Base-by-base conservation (phyloP, 805 yeast genomes). In the Yarrowia sp. region DNA sequence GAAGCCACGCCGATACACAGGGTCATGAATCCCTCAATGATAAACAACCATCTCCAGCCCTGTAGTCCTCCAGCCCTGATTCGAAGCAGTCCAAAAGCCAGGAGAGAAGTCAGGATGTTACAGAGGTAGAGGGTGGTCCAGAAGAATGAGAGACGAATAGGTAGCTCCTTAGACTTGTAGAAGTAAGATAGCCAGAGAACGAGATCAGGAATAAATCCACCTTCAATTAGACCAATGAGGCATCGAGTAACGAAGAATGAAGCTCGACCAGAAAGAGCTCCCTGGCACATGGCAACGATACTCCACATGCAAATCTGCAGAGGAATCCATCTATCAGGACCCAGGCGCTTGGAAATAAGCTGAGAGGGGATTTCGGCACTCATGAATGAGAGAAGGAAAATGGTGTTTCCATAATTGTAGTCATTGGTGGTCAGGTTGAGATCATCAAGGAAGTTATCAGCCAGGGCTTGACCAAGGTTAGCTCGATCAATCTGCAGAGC, bases 41-140 rank as follows among this genome's bases (percentile, higher is more conserved):
- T 73, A 70, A 88, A 88, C 19, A 88, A 77, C 86, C 88, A 88
- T 65, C 83, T 80, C 92, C 92, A 88, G n/a, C 89, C 88, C 10
- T 58, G 33, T 1, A 58, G 49, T 8, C 52, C 49, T 13, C 52
- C 65, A 14, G 65, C 52, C 13, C 52, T 30, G 43, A 87, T 77
- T 68, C 80, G 80, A 61, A 86, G 78, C 42, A 87, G 75, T 3
- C 86, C 91, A 70, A 80, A 84, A 0, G 86, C 87, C 46, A 84
- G 76, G 20, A 86, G 73, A 2, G 86, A 80, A 30, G 86, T 76
- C 20, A 76, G 39, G 38, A 84, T 82, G 55, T 77, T 79, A 0
- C 87, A 82, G 34, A 81, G 68, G 0, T 87, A 83, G 67, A 82
- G 79, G 2, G 88, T 81, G 33, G 85, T 81, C 83, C 88, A 88